These are phyloP conservation scores for Fagus sylvatica DNA, from an alignment of 306 rosid species.

Conservation along the genomic window DNA sequence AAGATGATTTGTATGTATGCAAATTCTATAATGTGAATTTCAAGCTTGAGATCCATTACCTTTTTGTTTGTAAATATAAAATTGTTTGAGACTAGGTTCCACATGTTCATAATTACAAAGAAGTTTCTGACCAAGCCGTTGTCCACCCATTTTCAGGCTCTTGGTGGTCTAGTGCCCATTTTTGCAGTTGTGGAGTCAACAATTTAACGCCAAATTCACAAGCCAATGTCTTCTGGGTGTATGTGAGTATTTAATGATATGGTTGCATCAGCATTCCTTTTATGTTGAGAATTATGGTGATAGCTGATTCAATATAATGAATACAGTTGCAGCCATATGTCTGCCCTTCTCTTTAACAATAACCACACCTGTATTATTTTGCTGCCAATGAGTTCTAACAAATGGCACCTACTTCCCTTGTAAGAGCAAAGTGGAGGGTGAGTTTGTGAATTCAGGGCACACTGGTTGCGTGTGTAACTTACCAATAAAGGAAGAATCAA, in stretches of 20 bases:
- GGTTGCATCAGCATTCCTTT: background rate
- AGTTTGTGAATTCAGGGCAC: too few species aligned
- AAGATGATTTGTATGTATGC: background rate
- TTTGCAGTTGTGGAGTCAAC: background rate
- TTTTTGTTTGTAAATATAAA: background rate
- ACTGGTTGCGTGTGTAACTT: background rate
- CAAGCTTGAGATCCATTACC: background rate
- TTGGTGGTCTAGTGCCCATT: background rate
- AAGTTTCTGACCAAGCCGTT: background rate
- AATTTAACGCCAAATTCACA: background rate
- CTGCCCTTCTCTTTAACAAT: too few species aligned
- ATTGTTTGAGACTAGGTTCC: background rate
- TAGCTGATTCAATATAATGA: background rate
- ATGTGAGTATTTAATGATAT: background rate
- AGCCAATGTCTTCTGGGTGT: background rate
- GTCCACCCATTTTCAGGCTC: background rate
- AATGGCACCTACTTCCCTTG: too few species aligned
- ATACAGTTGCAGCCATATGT: background rate
- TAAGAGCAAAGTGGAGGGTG: too few species aligned
- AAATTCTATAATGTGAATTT: background rate
- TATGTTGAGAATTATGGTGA: background rate
- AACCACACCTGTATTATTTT: too few species aligned
- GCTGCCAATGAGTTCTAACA: too few species aligned
- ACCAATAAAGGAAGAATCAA: background rate
- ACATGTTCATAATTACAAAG: background rate